These are phyloP conservation scores for Wickerhamiella infanticola DNA, from an alignment of 1,139 yeast genomes.

Conservation along the genomic window DNA sequence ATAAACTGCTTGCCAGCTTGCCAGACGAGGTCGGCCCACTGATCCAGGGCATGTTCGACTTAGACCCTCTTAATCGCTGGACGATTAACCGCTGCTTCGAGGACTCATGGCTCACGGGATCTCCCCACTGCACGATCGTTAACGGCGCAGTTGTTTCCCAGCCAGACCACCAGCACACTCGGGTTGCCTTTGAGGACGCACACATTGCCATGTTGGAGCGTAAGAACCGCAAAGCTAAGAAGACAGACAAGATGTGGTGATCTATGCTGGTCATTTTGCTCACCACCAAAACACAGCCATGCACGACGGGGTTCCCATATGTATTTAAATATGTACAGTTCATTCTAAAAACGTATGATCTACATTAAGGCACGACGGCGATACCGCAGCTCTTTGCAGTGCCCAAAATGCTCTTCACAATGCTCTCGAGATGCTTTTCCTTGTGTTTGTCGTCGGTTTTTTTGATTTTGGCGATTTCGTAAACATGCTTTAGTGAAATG, in stretches of 20 bases:
- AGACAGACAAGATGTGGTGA: conserved; percentile 26
- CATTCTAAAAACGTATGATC: background rate
- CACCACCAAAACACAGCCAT: too few species aligned
- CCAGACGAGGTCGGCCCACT: conserved; percentile 24
- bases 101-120: conserved; percentile 57
- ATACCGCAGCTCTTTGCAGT: conserved; percentile 85
- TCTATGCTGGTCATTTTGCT: background rate
- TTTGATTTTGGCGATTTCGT: conserved; percentile 89
- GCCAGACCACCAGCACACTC: conserved; percentile 61
- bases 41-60: conserved; percentile 21
- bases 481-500: conserved; percentile 73
- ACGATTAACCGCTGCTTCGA: conserved; percentile 67
- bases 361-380: conserved; percentile 44
- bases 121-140: conserved; percentile 34
- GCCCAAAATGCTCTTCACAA: conserved; percentile 70
- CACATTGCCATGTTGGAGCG: conserved; percentile 88
- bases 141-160: conserved; percentile 22
- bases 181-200: conserved; percentile 84
- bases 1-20: conserved; percentile 20
- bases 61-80: conserved; percentile 37
- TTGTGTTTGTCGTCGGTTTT: conserved; percentile 73
- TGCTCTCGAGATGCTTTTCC: conserved; percentile 51
- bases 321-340: conserved; percentile 1
- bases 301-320: too few species aligned
- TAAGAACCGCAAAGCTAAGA: conserved; percentile 27